Evolutionary conservation across 805 yeast species (phyloP), one percentile per base, ranked within the genome.

Genomic region (Pichia manshurica): DNA sequence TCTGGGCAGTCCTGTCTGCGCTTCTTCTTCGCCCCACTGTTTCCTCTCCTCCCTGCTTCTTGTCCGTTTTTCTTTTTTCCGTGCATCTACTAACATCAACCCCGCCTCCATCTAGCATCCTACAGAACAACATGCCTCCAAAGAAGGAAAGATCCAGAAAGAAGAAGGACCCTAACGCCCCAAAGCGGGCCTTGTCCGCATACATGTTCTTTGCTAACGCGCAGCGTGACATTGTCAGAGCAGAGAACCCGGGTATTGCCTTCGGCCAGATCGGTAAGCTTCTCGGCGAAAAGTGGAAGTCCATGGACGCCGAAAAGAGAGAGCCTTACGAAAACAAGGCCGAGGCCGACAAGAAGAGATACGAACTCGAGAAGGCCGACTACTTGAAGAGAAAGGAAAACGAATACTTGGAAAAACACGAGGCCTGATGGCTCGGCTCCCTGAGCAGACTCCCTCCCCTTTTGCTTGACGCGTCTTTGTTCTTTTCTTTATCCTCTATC

Each of bases 151-250:
- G 49, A 59, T 42, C 62, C 42, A 66, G 69, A 65, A 64, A 61
- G 63, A 67, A 67, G 71, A 67, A 66, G 66, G 95, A 87, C 70
- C 96, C 99, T 75, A 90, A 91, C 71, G 99, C 99, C 56, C 99
- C 99, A 70, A 93, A 93, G 87, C 87, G 98, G 73, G 88, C 97
- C 22, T 75, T 93, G 67, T 88, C 97, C 52, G 96, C 98, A 43
- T 93, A 91, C 82, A 90, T 93, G 98, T 91, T 87, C 81, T 93
- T 90, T 66, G 98, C 99, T 61, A 89, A 88, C 68, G 97, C 89
- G 65, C 86, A 87, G 79, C 90, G 99, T 78, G 97, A 91, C 71
- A 79, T 81, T 55, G 96, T 93, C 58, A 82, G 96, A 69, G 82
- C 91, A 53, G 98, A 90, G 69, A 88, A 91, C 78, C 97, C 98